These are phyloP conservation scores for Corylus americana DNA, from an alignment of 306 rosid genomes.

Conservation along the genomic window DNA sequence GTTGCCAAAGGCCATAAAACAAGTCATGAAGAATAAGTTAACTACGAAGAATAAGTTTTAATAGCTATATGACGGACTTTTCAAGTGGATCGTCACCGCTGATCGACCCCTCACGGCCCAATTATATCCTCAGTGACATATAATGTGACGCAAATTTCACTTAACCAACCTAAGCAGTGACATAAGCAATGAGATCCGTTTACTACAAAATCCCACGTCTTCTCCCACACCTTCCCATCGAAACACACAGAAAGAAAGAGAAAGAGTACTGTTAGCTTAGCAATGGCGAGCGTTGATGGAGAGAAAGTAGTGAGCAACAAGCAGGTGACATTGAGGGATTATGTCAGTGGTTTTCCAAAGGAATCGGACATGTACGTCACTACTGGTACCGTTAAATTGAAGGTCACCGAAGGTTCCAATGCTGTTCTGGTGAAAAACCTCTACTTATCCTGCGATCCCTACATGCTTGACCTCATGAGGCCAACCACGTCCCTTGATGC, in stretches of 20 bases:
- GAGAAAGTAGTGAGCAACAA: conserved; percentile 34
- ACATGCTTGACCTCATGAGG: conserved; percentile 39
- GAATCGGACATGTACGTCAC: conserved; percentile 41
- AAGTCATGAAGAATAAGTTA: too few relatives aligned
- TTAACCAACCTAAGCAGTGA: background rate
- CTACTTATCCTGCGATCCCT: conserved; percentile 36
- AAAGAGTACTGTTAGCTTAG: background rate
- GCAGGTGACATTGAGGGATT: conserved; percentile 35
- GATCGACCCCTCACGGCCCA: too few relatives aligned
- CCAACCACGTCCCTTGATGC: background rate
- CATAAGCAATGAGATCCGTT: too few relatives aligned
- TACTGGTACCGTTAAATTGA: conserved; percentile 28
- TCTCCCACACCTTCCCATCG: too few relatives aligned
- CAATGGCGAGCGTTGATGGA: background rate
- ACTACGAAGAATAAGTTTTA: too few relatives aligned
- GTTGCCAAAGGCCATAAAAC: too few relatives aligned
- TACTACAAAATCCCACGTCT: too few relatives aligned
- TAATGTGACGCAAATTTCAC: too few relatives aligned
- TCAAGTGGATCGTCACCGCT: too few relatives aligned
- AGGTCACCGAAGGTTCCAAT: conserved; percentile 34
- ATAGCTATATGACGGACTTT: too few relatives aligned
- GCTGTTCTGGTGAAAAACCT: conserved; percentile 60
- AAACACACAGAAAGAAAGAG: background rate
- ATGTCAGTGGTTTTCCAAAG: conserved; percentile 42
- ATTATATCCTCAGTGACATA: too few relatives aligned